Evolutionary conservation across 768 basidiomycete genomes (phyloP), one percentile per base, ranked within the genome.

Genomic region (Boletus bicolor): DNA sequence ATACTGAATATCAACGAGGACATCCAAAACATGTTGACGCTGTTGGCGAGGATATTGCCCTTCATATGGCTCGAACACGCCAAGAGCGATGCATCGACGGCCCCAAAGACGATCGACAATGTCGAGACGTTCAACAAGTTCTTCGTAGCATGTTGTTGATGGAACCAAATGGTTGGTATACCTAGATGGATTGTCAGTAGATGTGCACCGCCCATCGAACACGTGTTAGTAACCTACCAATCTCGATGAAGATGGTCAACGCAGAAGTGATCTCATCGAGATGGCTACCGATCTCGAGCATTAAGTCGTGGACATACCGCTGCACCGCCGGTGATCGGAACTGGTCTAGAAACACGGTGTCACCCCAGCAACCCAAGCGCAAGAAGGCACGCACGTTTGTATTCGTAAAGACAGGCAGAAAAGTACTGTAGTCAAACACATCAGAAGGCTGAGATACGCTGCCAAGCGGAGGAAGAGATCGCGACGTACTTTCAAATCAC

Each of bases 1-100:
- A 82, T 79, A 44, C 78, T 79, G 66, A 81, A 82, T 6, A 81
- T 69, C 56, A 81, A 57, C 1, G 79, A 81, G 1, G 76, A 77
- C 64, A 82, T 79, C 80, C 81, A 82, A 58, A 82, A 79, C 9
- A 71, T 71, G 57, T 82, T 81, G 42, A 81, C 80, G 7, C 71
- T 65, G 21, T 71, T 66, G 35, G 74, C 67, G 6, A 79, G 59
- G 2, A 66, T 38, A 7, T 24, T 71, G 5, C 65, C 70, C 12
- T 64, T 74, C 42, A 47, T 60, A 15, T 61, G 55, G 53, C 62
- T 74, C 4, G 80, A 79, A 56, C 74, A 78, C 51, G 70, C 77
- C 67, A 81, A 60, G 1, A 79, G 76, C 10, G 77, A 75, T 17
- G 79, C 80, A 7, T 80, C 77, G 42, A 81, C 79, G n/a, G 68